These are phyloP conservation scores for Aureobasidium sp. DNA, from an alignment of 2,329 filamentous ascomycete species.

Conservation along the genomic window DNA sequence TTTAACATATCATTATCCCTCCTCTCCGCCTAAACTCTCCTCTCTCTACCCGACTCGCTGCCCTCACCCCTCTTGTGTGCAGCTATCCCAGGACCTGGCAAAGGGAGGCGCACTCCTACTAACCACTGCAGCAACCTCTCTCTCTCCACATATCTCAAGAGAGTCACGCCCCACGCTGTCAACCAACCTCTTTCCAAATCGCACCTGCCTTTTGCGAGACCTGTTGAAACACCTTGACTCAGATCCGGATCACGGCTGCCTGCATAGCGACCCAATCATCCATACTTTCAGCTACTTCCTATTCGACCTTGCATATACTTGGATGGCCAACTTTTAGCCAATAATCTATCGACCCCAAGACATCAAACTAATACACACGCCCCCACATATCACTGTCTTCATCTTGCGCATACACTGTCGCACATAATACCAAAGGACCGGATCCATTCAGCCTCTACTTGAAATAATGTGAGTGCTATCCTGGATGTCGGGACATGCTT, in stretches of 20 bases:
- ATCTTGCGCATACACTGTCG: slow-evolving; percentile 10
- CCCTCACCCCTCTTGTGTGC: background rate
- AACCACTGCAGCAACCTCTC: background rate
- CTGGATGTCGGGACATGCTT: slow-evolving; percentile 8
- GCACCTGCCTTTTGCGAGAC: slow-evolving; percentile 10
- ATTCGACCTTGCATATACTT: slow-evolving; percentile 9
- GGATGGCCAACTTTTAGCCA: slow-evolving; percentile 1
- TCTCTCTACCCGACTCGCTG: slow-evolving; percentile 10
- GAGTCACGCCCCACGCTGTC: slow-evolving; percentile 6
- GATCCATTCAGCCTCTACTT: slow-evolving; percentile 9
- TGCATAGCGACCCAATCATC: slow-evolving; percentile 5
- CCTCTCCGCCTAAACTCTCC: slow-evolving; percentile 7
- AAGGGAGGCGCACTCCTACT: slow-evolving; percentile 2
- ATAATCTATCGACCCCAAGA: slow-evolving; percentile 8
- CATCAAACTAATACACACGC: slow-evolving; percentile 13
- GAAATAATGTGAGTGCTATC: slow-evolving; percentile 11
- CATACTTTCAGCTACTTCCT: slow-evolving; percentile 10
- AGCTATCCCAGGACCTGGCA: background rate
- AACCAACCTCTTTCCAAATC: background rate
- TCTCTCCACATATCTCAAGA: slow-evolving; percentile 6
- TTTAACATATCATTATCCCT: slow-evolving; percentile 11
- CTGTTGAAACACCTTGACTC: slow-evolving; percentile 13
- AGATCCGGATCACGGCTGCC: slow-evolving; percentile 9
- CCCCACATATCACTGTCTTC: slow-evolving; percentile 4
- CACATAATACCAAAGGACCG: slow-evolving; percentile 11